Base-by-base conservation (phyloP, 1,284 basidiomycete genomes). In the Marasmius oreades region DNA sequence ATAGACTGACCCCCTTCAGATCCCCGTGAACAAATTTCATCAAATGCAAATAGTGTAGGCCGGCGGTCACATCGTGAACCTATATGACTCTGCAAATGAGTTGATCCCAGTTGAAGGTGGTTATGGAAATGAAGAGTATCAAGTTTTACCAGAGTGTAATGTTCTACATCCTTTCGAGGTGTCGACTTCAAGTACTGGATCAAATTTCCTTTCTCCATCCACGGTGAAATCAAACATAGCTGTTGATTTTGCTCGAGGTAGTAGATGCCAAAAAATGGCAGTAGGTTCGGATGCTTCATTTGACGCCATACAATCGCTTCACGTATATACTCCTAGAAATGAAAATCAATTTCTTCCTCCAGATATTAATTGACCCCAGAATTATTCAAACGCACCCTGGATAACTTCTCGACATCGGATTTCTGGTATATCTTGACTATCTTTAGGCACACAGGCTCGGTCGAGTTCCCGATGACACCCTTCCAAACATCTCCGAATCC, bases 141-240 rank as follows among this genome's bases (percentile, higher is more conserved):
- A 48, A 31, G 22, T 23, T 39, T 44, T 16, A 46, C 52, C 22
- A 54, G 31, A 20, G 22, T 23, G 23, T 44, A 20, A 20, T 43
- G 43, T 16, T 54, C 39, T 18, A 34, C 26, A 28, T 23, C 22
- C 6, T 48, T 24, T 26, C 46, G 23, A 1, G 39, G 39, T 5
- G 22, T 23, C 10, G 12, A 7, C 33, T 47, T 47, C 23, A 55
- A 33, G 33, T 33, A 55, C 24, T 48, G 46, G 6, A 48, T 18
- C 24, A 48, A 33, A 48, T 48, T 48, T n/a, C 46, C 46, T n/a
- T 55, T 55, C 33, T 33, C 28, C 53, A 55, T 55, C 53, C 53
- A 55, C 24, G 53, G 53, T 20, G 53, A 55, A 14, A 55, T 44
- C 33, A 55, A 14, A 33, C 53, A 55, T 34, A 55, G 53, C 20